Conservation (phyloP, 805 yeast genomes). For the Komagataella phaffii region DNA sequence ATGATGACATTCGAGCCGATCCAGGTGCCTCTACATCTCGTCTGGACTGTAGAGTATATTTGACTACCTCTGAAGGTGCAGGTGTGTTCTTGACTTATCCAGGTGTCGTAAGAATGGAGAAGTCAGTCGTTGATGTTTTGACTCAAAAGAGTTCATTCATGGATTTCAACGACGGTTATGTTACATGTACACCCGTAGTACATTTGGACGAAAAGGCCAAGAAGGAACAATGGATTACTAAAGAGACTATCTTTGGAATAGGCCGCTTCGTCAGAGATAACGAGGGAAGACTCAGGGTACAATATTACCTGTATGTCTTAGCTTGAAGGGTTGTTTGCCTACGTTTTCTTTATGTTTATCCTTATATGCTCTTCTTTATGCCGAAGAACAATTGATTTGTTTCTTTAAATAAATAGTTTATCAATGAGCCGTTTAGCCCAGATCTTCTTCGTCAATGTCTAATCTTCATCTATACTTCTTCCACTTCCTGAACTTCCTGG, state of each 20-base stretch:
- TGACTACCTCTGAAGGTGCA: conserved; percentile 27
- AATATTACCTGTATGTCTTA: conserved; percentile 34
- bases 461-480: neutral
- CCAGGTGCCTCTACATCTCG: conserved; percentile 14
- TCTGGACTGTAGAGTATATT: conserved; percentile 38
- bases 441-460: neutral
- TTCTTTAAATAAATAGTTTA: neutral
- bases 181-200: conserved; percentile 33
- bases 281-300: conserved; percentile 32
- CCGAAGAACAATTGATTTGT: neutral
- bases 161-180: conserved; percentile 32
- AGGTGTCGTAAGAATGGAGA: conserved; percentile 31
- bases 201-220: conserved; percentile 26
- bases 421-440: neutral
- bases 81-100: conserved; percentile 29
- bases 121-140: conserved; percentile 21
- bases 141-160: conserved; percentile 16
- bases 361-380: neutral
- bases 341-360: neutral
- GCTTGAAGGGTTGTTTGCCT: conserved; percentile 3
- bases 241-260: conserved; percentile 37
- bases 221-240: conserved; percentile 36
- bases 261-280: conserved; percentile 44
- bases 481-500: neutral
- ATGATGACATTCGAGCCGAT: conserved; percentile 31